Base-by-base conservation (phyloP, 306 rosid genomes). In the Vicia sativa region DNA sequence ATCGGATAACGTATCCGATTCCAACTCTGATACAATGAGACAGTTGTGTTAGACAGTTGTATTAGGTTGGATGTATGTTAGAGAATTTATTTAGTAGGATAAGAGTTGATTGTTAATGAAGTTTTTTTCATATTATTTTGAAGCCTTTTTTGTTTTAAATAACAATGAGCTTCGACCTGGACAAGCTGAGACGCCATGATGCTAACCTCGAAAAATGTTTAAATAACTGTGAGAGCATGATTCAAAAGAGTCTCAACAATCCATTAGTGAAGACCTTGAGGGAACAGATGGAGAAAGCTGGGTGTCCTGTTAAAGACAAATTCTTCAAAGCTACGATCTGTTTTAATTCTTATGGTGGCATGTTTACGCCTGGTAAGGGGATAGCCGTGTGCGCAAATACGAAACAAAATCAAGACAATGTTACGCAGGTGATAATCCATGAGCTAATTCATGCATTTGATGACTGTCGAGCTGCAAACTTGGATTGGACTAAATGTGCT, bases 361-460 rank as follows among this genome's bases (percentile, higher is more conserved):
- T 6, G 1, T 31, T 43, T 90, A 74, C 35, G n/a, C 78, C 70
- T 2, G 89, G 96, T 4, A 67, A 77, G 82, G 96, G 96, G 87
- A 89, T 87, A 80, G 41, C 18, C 69, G 35, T 42, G 23, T 55
- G 96, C 65, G 62, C 84, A 53, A 90, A 87, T 74, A 71, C 77
- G 75, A 38, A 87, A 77, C 72, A 11, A 72, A 6, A 72, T 3
- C 96, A 90, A 81, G 91, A 87, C 12, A 83, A 87, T 7, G 95
- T 90, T 44, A 79, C 86, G 83, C 87, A 73, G 79, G 90, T 80
- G 35, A 80, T 90, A 62, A 79, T 63, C 35, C 96, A 81, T 50
- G 90, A 85, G 69, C 83, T 90, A 57, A 86, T 90, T 82, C 95
- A 87, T 57, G 92, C 86, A 0, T 87, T 65, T 52, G 96, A 90